Conservation (phyloP, 2,329 filamentous ascomycete species). For the Aspergillus sp. region DNA sequence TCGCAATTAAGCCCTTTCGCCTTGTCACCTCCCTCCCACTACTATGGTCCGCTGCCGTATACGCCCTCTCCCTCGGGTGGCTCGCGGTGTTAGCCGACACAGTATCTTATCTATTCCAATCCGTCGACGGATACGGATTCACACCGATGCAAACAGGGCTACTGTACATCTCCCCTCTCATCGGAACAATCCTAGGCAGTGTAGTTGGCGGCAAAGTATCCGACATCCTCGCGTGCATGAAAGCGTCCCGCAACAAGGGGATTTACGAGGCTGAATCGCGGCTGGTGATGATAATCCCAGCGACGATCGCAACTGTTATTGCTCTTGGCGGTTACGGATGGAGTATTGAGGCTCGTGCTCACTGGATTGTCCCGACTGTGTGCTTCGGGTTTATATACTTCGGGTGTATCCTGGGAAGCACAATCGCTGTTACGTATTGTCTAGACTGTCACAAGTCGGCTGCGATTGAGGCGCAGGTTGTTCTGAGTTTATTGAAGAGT, state of each 20-base stretch:
- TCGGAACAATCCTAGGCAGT: slow-evolving; percentile 6
- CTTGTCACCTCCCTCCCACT: neutral
- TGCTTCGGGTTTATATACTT: slow-evolving; percentile 3
- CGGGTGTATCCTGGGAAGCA: slow-evolving; percentile 1
- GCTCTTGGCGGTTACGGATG: neutral
- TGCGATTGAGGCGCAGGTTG: slow-evolving; percentile 3
- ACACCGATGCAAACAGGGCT: slow-evolving; percentile 1
- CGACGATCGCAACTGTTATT: rapidly evolving
- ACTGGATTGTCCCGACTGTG: slow-evolving; percentile 2
- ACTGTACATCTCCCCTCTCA: neutral
- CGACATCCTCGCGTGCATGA: neutral
- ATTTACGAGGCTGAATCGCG: slow-evolving; percentile 6
- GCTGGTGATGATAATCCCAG: neutral
- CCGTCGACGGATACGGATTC: neutral
- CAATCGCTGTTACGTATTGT: neutral
- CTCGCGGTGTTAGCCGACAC: slow-evolving; percentile 1
- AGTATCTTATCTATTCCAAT: slow-evolving; percentile 2
- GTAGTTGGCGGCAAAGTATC: slow-evolving; percentile 5
- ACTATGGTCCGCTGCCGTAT: neutral
- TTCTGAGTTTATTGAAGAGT: slow-evolving; percentile 7
- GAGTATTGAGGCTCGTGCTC: neutral
- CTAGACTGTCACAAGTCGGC: slow-evolving; percentile 1
- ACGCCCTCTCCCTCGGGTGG: slow-evolving; percentile 2
- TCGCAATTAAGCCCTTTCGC: neutral
- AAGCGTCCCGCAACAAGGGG: neutral